Evolutionary conservation across 176 grass and related monocot genomes (phyloP), one percentile per base, ranked within the genome.

Genomic region (Saccharum officinarum): DNA sequence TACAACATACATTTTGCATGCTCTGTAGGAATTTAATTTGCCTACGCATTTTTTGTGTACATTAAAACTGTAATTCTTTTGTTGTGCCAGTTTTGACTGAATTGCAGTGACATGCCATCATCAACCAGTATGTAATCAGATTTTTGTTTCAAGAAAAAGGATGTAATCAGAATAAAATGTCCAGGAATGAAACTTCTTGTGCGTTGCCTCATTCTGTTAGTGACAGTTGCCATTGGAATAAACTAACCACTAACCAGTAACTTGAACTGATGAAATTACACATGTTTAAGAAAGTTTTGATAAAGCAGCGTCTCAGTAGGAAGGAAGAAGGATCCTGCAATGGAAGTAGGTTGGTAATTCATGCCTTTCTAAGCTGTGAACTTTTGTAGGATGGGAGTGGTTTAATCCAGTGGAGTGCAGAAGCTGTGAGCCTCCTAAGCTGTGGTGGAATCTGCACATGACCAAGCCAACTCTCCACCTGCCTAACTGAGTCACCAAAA

Each of bases 41-140:
- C 75, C 63, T 68, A 47, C 49, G 31, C 84, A 59, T 82, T 91
- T 87, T 84, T 84, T 84, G 81, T 91, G 81, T 87, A 91, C 76
- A 91, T 75, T 80, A 67, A 86, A 77, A 69, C 25, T 84, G 79
- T 82, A 87, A 80, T 80, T 91, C 41, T 76, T 89, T 84, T 81
- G 41, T 28, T 76, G 28, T 80, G n/a, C 38, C 38, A 12, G 26
- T 84, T 91, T 87, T 80, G 69, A 76, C 84, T 84, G 41, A 84
- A 62, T 54, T 80, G 67, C 33, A 80, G 33, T 31, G 41, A 54
- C 39, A 70, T 26, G 41, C 26, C 59, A 77, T 72, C 22, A 44
- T 76, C 34, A 37, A 65, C 83, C 69, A 41, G 8, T 84, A 81
- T 85, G 82, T 89, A 75, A 85, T 76, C 83, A 63, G 30, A 63